Base-by-base conservation (phyloP, 306 rosid species). In the Quercus wislizeni region DNA sequence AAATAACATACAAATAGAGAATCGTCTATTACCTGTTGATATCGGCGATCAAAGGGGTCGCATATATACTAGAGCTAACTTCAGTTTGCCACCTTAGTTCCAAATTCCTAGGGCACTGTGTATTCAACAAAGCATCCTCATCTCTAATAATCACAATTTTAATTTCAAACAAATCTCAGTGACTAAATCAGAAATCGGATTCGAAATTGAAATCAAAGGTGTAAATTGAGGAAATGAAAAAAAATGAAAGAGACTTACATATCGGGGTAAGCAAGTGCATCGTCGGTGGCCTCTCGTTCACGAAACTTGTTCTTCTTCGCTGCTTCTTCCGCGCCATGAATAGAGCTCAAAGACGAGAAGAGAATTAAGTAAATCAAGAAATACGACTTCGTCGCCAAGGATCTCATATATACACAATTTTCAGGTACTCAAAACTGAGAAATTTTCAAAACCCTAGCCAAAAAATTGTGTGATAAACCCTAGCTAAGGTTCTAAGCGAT, bases 11-110 rank as follows among this genome's bases (percentile, higher is more conserved):
- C 67, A 23, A 23, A 21, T 23, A 25, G 33, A 9, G 33, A 49
- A 12, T 12, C 17, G 67, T 15, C 58, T 63, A 21, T 11, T 76
- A 95, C 99, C 98, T 89, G 87, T 96, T 96, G 74, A 96, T 90
- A 85, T 96, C 99, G 67, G 98, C 93, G 79, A 96, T 73, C 93
- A 96, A 89, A 27, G 99, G 99, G 6, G 93, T 85, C 3, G 98
- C 99, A 86, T 93, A 96, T 72, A 96, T 88, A 71, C 99, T 96
- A 56, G 99, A 93, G 82, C 98, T 96, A 65, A 96, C 98, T 93
- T 96, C 99, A 0, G 99, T 89, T 81, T 96, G 97, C 99, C 99
- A 96, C 88, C 98, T 85, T 14, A 96, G 87, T 91, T 96, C 99
- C 90, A 96, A 89, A 87, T 93, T 90, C 89, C 83, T 86, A n/a